A percentile compares a stretch with the other conserved stretches of the same genome.
Conservation (phyloP, 2,329 filamentous ascomycete genomes). For the Phaeosphaeria sp. region DNA sequence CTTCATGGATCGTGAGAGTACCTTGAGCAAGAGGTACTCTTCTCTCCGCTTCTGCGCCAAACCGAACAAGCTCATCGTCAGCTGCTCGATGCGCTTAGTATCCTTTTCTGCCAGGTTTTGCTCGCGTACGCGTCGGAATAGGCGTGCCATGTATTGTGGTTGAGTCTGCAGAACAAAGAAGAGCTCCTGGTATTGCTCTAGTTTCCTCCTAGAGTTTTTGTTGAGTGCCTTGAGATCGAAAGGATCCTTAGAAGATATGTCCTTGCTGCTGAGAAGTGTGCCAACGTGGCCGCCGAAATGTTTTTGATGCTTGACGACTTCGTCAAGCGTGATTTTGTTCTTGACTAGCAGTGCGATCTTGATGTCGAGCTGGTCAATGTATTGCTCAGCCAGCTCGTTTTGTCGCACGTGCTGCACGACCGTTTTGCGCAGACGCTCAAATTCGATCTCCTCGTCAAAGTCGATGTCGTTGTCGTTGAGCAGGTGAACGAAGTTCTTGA, state of each 20-base stretch:
- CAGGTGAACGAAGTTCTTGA: slow-evolving; percentile 97
- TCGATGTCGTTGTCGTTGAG: slow-evolving; percentile 98
- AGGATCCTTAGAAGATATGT: slow-evolving; percentile 86
- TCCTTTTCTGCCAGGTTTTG: slow-evolving; percentile 89
- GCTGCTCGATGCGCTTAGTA: slow-evolving; percentile 85
- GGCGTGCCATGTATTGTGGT: slow-evolving; percentile 86
- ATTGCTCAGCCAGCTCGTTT: slow-evolving; percentile 96
- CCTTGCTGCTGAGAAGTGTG: slow-evolving; percentile 83
- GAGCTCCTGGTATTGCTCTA: slow-evolving; percentile 95
- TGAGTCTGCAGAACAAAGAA: slow-evolving; percentile 98
- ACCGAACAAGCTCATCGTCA: slow-evolving; percentile 96
- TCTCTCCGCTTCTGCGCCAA: slow-evolving; percentile 96
- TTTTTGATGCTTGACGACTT: slow-evolving; percentile 95
- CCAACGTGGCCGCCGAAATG: slow-evolving; percentile 92
- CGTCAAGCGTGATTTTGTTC: slow-evolving; percentile 98
- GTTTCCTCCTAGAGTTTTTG: slow-evolving; percentile 92
- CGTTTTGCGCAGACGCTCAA: slow-evolving; percentile 91
- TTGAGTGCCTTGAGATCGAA: slow-evolving; percentile 97
- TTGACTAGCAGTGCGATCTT: slow-evolving; percentile 98
- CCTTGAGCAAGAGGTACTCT: slow-evolving; percentile 93
- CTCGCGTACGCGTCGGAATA: slow-evolving; percentile 85
- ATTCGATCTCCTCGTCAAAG: slow-evolving; percentile 96
- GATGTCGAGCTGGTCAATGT: slow-evolving; percentile 97
- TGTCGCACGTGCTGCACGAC: slow-evolving; percentile 97
- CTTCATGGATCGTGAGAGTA: slow-evolving; percentile 80